Conservation (phyloP, 768 basidiomycete genomes). For the Rhodotorula kratochvilovae region DNA sequence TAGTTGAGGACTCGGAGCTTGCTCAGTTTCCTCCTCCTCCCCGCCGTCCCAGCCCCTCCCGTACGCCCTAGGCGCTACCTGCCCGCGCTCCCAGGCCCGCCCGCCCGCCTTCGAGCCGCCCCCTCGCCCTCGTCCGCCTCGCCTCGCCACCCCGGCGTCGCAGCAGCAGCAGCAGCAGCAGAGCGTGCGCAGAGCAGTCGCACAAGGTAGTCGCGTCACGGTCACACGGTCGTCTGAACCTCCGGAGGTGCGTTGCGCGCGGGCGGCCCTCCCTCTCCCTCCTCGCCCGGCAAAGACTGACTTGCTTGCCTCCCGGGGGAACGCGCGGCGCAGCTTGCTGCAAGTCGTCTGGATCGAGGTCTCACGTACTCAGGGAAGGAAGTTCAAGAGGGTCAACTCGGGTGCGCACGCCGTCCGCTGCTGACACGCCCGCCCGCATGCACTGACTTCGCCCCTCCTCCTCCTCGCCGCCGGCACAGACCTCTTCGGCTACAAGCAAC, state of each 20-base stretch:
- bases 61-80: background rate
- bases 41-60: too few relatives aligned
- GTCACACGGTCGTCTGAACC: background rate
- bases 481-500: background rate
- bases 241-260: slow-evolving; percentile 2
- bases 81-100: background rate
- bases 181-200: background rate
- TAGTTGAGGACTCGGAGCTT: background rate
- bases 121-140: too few relatives aligned
- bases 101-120: background rate
- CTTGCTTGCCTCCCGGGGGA: background rate
- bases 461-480: background rate
- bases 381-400: background rate
- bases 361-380: background rate
- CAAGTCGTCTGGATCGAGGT: slow-evolving; percentile 1
- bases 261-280: background rate
- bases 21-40: background rate
- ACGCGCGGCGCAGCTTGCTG: background rate
- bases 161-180: background rate
- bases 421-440: background rate
- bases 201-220: background rate
- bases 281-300: background rate
- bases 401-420: background rate
- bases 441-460: background rate
- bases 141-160: background rate